Evolutionary conservation across 495 filamentous ascomycete species (phyloP).

Genomic region (Neurospora tetrasperma): DNA sequence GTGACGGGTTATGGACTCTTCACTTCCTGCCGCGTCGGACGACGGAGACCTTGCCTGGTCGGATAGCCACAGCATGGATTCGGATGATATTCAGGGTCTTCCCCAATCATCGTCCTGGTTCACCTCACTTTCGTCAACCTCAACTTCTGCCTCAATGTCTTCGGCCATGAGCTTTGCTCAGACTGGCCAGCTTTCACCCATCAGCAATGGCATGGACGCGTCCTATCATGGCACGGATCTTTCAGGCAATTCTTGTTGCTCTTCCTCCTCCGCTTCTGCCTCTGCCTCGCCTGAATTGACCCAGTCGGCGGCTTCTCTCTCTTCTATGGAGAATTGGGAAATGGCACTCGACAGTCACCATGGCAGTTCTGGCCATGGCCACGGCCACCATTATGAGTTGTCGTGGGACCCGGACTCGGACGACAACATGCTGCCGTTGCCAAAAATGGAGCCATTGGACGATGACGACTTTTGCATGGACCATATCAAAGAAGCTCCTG

Average conservation of each 20-base stretch:
- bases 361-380: slow-evolving; percentile 7
- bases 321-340: slow-evolving; percentile 25
- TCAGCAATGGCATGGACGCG: slow-evolving; percentile 37
- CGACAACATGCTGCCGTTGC: slow-evolving; percentile 23
- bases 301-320: slow-evolving; percentile 25
- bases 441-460: slow-evolving; percentile 38
- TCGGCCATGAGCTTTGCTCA: slow-evolving; percentile 21
- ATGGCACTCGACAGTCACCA: slow-evolving; percentile 6
- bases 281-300: slow-evolving; percentile 18
- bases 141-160: slow-evolving; percentile 12
- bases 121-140: slow-evolving; percentile 18
- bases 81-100: slow-evolving; percentile 29
- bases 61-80: slow-evolving; percentile 34
- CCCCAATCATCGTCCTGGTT: slow-evolving; percentile 30
- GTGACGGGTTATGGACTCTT: slow-evolving; percentile 35
- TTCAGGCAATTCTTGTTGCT: slow-evolving; percentile 9
- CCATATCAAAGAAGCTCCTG: slow-evolving; percentile 33
- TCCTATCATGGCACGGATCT: slow-evolving; percentile 17
- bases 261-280: slow-evolving; percentile 24
- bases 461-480: slow-evolving; percentile 39
- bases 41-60: slow-evolving; percentile 34
- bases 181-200: slow-evolving; percentile 39
- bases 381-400: slow-evolving; percentile 19
- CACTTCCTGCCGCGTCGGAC: slow-evolving; percentile 29
- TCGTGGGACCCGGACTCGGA: slow-evolving; percentile 30